Percentiles rank a stretch among this genome's conserved stretches.
Evolutionary conservation across 192 early-diverging fungal species (phyloP).

Genomic region (Gigaspora rosea): DNA sequence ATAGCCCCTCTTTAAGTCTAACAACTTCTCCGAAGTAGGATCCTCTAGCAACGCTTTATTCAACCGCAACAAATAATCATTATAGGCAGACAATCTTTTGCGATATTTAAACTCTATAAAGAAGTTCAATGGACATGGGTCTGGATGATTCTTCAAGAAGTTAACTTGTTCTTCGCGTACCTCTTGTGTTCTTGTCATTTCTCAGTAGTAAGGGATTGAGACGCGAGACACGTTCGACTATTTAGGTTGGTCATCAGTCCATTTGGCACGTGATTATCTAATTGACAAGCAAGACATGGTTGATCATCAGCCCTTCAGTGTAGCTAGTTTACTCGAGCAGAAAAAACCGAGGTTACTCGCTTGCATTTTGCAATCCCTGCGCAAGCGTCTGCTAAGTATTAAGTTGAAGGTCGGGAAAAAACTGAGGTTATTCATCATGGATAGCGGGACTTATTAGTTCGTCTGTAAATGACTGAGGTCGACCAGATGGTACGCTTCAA

Average conservation of each 20-base stretch:
- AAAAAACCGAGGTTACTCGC: too few relatives aligned
- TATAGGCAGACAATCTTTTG: conserved; percentile 18
- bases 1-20: not conserved
- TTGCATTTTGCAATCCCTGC: too few relatives aligned
- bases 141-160: conserved; percentile 24
- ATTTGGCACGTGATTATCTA: not conserved
- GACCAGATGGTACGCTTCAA: conserved; percentile 20
- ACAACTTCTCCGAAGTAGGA: conserved; percentile 18
- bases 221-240: not conserved
- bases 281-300: not conserved
- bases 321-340: not conserved
- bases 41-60: conserved; percentile 7
- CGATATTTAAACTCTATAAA: conserved; percentile 25
- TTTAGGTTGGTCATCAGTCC: not conserved
- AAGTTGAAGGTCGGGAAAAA: too few relatives aligned
- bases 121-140: conserved; percentile 22
- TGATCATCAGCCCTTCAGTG: not conserved
- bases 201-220: not conserved
- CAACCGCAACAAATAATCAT: conserved; percentile 23
- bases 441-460: conserved; percentile 2
- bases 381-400: too few relatives aligned
- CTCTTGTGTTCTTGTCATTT: conserved; percentile 18
- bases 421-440: conserved; percentile 25
- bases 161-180: conserved; percentile 26
- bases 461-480: conserved; percentile 17